Percentiles rank a stretch among this genome's conserved stretches.
These are phyloP conservation scores for Blastomyces percursus DNA, from an alignment of 2,329 filamentous ascomycete genomes.

Conservation along the genomic window DNA sequence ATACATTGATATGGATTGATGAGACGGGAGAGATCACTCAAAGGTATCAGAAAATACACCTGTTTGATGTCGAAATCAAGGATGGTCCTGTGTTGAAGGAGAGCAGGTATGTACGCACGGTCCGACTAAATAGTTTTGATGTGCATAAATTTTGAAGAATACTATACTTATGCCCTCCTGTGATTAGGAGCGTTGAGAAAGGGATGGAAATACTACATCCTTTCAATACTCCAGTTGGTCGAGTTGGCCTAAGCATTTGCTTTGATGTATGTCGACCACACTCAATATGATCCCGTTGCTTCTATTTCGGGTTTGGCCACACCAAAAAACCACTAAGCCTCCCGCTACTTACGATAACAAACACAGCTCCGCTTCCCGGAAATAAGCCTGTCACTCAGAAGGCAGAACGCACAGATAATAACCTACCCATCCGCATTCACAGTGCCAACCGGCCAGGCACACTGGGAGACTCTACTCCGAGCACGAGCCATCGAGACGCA, in stretches of 20 bases:
- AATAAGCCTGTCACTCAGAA: conserved; percentile 54
- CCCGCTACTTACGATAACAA: not conserved
- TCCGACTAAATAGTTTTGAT: not conserved
- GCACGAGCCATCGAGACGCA: conserved; percentile 82
- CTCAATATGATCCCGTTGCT: not conserved
- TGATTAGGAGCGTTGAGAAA: conserved; percentile 50
- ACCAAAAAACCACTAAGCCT: not conserved
- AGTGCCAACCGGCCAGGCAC: conserved; percentile 67
- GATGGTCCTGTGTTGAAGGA: conserved; percentile 51
- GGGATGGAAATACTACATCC: conserved; percentile 55
- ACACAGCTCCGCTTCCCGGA: conserved; percentile 64
- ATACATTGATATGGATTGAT: conserved; percentile 58
- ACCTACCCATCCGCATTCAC: conserved; percentile 89
- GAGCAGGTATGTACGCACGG: conserved; percentile 35
- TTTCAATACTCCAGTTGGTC: conserved; percentile 62
- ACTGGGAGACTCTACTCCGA: conserved; percentile 72
- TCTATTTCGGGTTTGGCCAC: not conserved
- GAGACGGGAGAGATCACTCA: conserved; percentile 48
- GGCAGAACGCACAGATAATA: conserved; percentile 60
- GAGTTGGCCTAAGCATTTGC: conserved; percentile 71
- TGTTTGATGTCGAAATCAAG: conserved; percentile 64
- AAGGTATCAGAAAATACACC: conserved; percentile 77
- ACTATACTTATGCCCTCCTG: not conserved
- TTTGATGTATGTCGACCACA: conserved; percentile 54
- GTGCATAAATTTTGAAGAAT: too few relatives aligned